These are phyloP conservation scores for Lanmaoa rubissima DNA, from an alignment of 768 basidiomycete genomes.

Conservation along the genomic window DNA sequence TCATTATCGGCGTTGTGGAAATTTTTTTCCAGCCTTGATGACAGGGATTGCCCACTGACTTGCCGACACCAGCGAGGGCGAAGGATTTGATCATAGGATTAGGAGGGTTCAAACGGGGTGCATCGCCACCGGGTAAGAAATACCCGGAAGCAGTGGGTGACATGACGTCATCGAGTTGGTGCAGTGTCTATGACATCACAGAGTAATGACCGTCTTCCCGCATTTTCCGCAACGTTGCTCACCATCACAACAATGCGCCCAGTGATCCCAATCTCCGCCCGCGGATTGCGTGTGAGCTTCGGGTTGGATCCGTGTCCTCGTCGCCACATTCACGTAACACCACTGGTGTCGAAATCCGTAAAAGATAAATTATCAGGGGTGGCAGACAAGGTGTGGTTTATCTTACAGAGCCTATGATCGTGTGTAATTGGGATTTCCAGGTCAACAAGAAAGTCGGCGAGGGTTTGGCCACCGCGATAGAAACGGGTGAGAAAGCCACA, in stretches of 20 bases:
- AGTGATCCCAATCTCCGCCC: background rate
- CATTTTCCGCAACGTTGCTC: background rate
- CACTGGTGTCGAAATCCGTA: slow-evolving; percentile 32
- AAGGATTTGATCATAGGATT: too few relatives aligned
- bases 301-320: slow-evolving; percentile 7
- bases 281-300: background rate
- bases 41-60: background rate
- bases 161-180: background rate
- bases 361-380: slow-evolving; percentile 41
- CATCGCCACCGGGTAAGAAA: background rate
- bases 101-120: too few relatives aligned
- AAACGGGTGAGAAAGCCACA: slow-evolving; percentile 40
- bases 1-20: too few relatives aligned
- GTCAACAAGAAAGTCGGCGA: slow-evolving; percentile 41
- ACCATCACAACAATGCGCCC: background rate
- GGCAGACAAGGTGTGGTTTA: slow-evolving; percentile 34
- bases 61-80: background rate
- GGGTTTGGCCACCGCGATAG: slow-evolving; percentile 41
- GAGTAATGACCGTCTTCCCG: too few relatives aligned
- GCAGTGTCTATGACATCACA: slow-evolving; percentile 6
- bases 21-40: background rate
- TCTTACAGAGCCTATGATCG: background rate
- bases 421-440: slow-evolving; percentile 17
- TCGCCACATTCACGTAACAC: slow-evolving; percentile 32
- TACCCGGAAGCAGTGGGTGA: background rate